Conservation (phyloP, 306 rosid genomes). For the Vicia sativa region DNA sequence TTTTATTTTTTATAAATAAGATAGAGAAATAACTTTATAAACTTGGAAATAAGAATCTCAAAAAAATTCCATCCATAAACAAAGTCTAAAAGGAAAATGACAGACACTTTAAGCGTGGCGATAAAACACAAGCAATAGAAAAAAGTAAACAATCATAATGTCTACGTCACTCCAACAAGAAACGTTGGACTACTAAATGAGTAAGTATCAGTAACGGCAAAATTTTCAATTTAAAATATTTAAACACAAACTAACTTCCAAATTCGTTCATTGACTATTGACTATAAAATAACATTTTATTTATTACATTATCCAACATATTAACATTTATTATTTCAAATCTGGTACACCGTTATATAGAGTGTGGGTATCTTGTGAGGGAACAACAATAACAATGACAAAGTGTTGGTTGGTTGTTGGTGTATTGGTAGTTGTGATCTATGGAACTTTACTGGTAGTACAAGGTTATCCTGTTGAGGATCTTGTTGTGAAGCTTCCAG, state of each 20-base stretch:
- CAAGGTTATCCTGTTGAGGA: not conserved
- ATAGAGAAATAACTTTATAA: too few relatives aligned
- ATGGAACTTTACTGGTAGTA: not conserved
- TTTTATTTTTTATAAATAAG: too few relatives aligned
- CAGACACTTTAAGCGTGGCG: not conserved
- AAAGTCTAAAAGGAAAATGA: not conserved
- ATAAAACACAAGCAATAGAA: not conserved
- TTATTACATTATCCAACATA: not conserved
- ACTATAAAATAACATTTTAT: not conserved
- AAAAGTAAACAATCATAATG: not conserved
- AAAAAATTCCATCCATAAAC: not conserved
- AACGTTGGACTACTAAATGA: not conserved
- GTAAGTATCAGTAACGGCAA: not conserved
- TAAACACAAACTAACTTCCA: not conserved
- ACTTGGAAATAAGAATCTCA: too few relatives aligned
- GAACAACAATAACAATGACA: not conserved
- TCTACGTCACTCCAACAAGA: not conserved
- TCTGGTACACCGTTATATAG: not conserved
- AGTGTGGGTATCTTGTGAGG: not conserved
- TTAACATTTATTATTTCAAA: not conserved
- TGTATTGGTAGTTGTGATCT: not conserved
- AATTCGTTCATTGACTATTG: not conserved
- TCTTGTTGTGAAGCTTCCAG: not conserved
- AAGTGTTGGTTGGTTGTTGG: not conserved
- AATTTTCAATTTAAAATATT: not conserved